phyloP scores from a whole-genome alignment of 257 asterid species.

The Capsicum pubescens region DNA sequence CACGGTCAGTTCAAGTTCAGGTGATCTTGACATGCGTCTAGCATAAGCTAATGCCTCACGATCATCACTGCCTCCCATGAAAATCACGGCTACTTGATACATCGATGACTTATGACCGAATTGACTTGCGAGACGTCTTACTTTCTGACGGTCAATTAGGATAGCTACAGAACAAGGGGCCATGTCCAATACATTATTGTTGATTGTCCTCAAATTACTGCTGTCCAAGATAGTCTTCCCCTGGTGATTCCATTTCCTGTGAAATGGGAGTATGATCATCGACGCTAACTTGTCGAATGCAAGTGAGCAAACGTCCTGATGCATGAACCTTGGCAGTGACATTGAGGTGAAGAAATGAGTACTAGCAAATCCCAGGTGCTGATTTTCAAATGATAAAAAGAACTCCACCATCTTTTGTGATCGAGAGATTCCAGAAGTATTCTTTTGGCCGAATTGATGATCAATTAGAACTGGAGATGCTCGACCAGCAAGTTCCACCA shows the following conservation, averaged over 20 bases:
- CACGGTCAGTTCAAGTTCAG: conserved; percentile 57
- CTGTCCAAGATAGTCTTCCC: conserved; percentile 44
- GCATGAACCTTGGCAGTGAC: conserved; percentile 49
- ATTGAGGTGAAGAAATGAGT: conserved; percentile 44
- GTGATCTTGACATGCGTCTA: conserved; percentile 64
- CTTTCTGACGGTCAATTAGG: conserved; percentile 77
- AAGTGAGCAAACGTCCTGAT: conserved; percentile 50
- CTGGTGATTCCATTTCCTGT: conserved; percentile 49
- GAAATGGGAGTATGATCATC: conserved; percentile 51
- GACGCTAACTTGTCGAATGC: conserved; percentile 48
- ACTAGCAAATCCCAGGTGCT: conserved; percentile 34
- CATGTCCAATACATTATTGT: conserved; percentile 64
- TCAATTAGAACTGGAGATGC: conserved; percentile 47
- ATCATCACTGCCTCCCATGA: conserved; percentile 87
- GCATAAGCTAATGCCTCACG: conserved; percentile 80
- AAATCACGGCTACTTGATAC: conserved; percentile 61
- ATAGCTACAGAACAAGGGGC: conserved; percentile 87
- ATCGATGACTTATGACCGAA: conserved; percentile 28
- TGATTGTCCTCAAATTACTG: conserved; percentile 56
- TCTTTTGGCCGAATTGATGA: conserved; percentile 46
- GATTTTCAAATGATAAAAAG: conserved; percentile 34
- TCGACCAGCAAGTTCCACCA: conserved; percentile 51
- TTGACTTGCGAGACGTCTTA: conserved; percentile 35
- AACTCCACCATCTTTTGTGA: conserved; percentile 39
- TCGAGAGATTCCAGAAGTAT: conserved; percentile 31